Conservation (phyloP, 331 rosid species). For the Pyracantha coccinea region DNA sequence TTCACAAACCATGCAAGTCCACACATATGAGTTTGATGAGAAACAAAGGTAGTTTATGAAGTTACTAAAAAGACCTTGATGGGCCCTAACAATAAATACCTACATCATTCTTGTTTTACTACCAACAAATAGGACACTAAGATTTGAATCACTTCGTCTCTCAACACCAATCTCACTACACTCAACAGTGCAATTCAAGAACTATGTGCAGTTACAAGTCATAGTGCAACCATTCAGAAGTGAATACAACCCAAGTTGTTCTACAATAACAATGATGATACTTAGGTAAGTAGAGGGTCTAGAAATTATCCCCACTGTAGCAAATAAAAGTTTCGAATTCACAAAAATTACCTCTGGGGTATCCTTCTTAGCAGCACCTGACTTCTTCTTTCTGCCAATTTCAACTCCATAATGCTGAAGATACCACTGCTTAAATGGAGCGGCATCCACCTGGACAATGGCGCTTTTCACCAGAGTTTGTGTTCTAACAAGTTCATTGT, state of each 20-base stretch:
- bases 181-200: not conserved
- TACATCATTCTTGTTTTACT: not conserved
- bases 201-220: not conserved
- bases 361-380: conserved; percentile 27
- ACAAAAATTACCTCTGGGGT: conserved; percentile 17
- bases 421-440: conserved; percentile 41
- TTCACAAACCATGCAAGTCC: not conserved
- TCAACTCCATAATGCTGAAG: conserved; percentile 35
- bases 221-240: not conserved
- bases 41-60: too few relatives aligned
- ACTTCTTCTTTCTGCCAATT: conserved; percentile 34
- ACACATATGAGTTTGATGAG: not conserved
- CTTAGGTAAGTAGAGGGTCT: not conserved
- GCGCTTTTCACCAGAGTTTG: conserved; percentile 37
- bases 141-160: not conserved
- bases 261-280: not conserved
- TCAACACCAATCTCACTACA: not conserved
- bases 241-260: not conserved
- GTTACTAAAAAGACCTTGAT: not conserved
- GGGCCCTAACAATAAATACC: not conserved
- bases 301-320: not conserved
- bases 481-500: conserved; percentile 41
- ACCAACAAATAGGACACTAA: not conserved
- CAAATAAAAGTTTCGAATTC: not conserved
- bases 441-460: conserved; percentile 36